These are phyloP conservation scores for Pythium biforme DNA, from an alignment of 352 stramenopile genomes.

Conservation along the genomic window DNA sequence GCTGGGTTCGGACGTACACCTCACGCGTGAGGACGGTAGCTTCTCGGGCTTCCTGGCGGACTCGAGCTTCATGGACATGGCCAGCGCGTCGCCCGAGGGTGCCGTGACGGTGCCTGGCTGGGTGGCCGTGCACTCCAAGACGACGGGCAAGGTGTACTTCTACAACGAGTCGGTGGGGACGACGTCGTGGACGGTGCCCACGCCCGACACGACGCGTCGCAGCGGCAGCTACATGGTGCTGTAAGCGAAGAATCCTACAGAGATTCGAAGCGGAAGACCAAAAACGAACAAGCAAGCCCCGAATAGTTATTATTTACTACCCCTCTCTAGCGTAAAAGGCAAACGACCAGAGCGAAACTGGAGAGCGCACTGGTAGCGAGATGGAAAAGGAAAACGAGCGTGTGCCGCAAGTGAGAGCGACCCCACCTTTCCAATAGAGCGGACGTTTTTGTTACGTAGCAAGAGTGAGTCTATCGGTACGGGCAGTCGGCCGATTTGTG, in stretches of 20 bases:
- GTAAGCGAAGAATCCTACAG: constrained; percentile 25
- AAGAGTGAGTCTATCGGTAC: constrained; percentile 36
- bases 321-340: constrained; percentile 5
- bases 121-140: constrained; percentile 66
- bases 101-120: constrained; percentile 39
- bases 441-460: neutral
- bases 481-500: constrained; percentile 53
- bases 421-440: constrained; percentile 5
- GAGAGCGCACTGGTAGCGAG: constrained; percentile 3
- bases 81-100: constrained; percentile 31
- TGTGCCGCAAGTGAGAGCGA: constrained; percentile 5
- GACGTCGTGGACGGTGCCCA: constrained; percentile 76
- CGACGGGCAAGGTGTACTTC: constrained; percentile 80
- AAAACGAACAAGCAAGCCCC: constrained; percentile 3
- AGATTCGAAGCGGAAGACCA: neutral
- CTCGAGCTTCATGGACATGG: constrained; percentile 58
- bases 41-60: constrained; percentile 66
- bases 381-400: constrained; percentile 3
- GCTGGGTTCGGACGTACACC: constrained; percentile 37
- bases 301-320: constrained; percentile 28
- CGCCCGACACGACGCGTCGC: constrained; percentile 44
- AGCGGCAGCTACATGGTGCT: constrained; percentile 76
- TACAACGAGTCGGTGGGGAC: constrained; percentile 77
- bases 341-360: neutral
- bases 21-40: constrained; percentile 50